Percentiles rank a stretch among this genome's conserved stretches.
Evolutionary conservation across 306 rosid genomes (phyloP).

Genomic region (Vicia villosa): DNA sequence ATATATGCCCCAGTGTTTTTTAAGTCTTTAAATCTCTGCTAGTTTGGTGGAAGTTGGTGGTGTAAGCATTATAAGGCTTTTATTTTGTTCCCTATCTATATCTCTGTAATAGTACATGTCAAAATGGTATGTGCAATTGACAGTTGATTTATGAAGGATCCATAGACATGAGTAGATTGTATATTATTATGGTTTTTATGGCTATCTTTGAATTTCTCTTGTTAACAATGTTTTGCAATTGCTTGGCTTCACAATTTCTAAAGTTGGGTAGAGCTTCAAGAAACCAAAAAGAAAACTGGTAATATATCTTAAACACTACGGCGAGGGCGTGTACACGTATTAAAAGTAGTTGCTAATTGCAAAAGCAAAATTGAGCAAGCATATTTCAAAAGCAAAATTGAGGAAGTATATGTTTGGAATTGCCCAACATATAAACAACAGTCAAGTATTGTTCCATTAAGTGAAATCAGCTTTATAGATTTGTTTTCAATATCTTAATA

Average conservation of each 20-base stretch:
- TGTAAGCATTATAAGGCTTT: slow-evolving; percentile 52
- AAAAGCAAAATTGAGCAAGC: no score
- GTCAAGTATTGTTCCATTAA: no score
- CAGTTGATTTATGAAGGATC: slow-evolving; percentile 41
- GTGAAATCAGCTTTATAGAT: no score
- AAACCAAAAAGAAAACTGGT: no score
- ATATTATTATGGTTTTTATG: slow-evolving; percentile 28
- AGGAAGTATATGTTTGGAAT: no score
- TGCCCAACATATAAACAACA: no score
- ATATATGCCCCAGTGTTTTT: slow-evolving; percentile 52
- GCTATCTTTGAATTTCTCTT: background rate
- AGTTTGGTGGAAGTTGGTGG: slow-evolving; percentile 52
- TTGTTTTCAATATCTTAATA: no score
- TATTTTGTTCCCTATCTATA: slow-evolving; percentile 33
- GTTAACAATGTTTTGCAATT: background rate
- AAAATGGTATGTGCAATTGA: slow-evolving; percentile 47
- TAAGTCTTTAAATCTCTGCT: slow-evolving; percentile 56
- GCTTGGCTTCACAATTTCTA: no score
- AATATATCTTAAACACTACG: background rate
- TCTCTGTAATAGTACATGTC: slow-evolving; percentile 29
- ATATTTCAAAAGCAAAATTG: background rate
- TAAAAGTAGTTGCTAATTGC: no score
- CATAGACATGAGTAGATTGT: slow-evolving; percentile 44
- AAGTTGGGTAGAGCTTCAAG: no score
- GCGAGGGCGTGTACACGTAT: no score